These are phyloP conservation scores for Metschnikowia vanudenii DNA, from an alignment of 805 yeast genomes.

Conservation along the genomic window DNA sequence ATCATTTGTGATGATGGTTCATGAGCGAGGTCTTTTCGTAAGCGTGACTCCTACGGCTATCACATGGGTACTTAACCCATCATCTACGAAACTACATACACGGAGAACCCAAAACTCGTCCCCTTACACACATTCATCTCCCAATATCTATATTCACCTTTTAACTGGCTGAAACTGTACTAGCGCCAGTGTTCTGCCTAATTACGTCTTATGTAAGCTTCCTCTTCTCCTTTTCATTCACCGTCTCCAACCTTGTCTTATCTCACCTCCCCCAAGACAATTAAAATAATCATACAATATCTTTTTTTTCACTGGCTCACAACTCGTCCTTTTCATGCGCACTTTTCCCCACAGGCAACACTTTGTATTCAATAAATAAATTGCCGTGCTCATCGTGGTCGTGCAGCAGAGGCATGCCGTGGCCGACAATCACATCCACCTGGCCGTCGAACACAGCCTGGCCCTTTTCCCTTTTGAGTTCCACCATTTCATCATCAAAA, in stretches of 20 bases:
- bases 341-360: constrained; percentile 15
- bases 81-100: too few species aligned
- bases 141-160: neutral
- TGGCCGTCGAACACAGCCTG: constrained; percentile 61
- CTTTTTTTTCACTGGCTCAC: neutral
- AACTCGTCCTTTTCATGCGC: constrained; percentile 18
- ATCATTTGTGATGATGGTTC: too few species aligned
- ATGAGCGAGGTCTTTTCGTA: too few species aligned
- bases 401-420: constrained; percentile 77
- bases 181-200: neutral
- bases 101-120: too few species aligned
- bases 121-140: neutral
- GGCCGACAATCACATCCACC: constrained; percentile 65
- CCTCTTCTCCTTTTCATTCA: neutral
- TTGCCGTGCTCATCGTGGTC: constrained; percentile 41
- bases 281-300: too few species aligned
- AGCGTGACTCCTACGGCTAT: too few species aligned
- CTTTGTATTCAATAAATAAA: constrained; percentile 22
- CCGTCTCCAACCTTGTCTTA: too few species aligned
- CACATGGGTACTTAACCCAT: too few species aligned
- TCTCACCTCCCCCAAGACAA: too few species aligned
- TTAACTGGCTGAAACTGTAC: too few species aligned
- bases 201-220: neutral
- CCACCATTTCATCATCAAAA: constrained; percentile 55
- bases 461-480: constrained; percentile 50